phyloP scores from a whole-genome alignment of 2,329 filamentous ascomycete species.

The Aotearoamyces nothofagi region DNA sequence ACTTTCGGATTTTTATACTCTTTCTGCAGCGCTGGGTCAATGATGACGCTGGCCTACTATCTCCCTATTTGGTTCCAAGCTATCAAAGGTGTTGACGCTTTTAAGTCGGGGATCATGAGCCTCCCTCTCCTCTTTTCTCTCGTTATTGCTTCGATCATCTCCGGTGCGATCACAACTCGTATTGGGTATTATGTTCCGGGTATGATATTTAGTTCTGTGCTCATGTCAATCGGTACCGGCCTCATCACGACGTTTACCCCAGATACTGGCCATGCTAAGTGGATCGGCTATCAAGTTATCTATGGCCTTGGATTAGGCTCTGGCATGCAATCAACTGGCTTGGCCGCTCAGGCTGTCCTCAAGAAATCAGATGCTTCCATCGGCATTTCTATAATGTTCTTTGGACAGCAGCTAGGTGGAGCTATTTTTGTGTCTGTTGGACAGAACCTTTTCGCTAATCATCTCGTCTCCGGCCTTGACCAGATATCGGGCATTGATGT shows the following conservation, averaged over 20 bases:
- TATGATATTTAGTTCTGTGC: constrained; percentile 32
- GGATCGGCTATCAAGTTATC: constrained; percentile 41
- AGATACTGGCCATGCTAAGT: constrained; percentile 28
- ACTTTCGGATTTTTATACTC: constrained; percentile 12
- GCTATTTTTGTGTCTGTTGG: constrained; percentile 39
- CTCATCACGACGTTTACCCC: constrained; percentile 35
- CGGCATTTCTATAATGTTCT: constrained; percentile 36
- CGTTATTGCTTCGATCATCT: constrained; percentile 22
- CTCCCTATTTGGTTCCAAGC: constrained; percentile 29
- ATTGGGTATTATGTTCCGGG: constrained; percentile 44
- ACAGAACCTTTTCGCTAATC: constrained; percentile 25
- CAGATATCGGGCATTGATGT: constrained; percentile 24
- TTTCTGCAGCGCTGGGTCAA: constrained; percentile 1
- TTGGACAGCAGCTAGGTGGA: constrained; percentile 39
- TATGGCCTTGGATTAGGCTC: constrained; percentile 36
- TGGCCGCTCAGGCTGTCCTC: constrained; percentile 39
- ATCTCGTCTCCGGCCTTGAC: constrained; percentile 15
- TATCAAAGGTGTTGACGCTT: constrained; percentile 22
- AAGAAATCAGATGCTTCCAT: constrained; percentile 32
- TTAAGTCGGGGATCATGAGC: constrained; percentile 25
- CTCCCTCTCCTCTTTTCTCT: constrained; percentile 16
- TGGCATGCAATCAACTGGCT: constrained; percentile 38
- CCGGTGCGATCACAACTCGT: constrained; percentile 18
- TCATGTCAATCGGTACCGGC: constrained; percentile 25
- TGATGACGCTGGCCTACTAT: constrained; percentile 17